phyloP scores from a whole-genome alignment of 768 basidiomycete species.

The Leccinum obscurum region DNA sequence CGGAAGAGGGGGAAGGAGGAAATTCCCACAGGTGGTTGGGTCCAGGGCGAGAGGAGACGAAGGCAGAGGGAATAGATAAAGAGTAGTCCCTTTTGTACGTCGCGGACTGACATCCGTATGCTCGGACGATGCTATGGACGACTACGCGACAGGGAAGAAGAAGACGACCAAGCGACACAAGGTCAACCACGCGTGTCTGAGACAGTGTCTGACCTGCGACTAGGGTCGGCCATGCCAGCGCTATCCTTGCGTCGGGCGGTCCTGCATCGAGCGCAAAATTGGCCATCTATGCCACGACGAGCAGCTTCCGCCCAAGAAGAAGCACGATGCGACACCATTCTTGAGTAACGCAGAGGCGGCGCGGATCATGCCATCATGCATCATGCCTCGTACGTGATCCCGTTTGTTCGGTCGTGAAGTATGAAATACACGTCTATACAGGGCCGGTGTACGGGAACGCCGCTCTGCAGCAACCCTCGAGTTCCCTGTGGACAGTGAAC shows the following conservation, averaged over 20 bases:
- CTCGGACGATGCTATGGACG: no score
- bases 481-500: constrained; percentile 50
- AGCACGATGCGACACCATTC: constrained; percentile 36
- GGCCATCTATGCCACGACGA: constrained; percentile 94
- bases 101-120: no score
- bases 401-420: not conserved
- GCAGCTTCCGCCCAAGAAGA: constrained; percentile 53
- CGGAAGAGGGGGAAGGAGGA: no score
- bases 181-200: constrained; percentile 91
- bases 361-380: constrained; percentile 19
- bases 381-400: constrained; percentile 20
- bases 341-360: constrained; percentile 34
- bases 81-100: no score
- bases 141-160: constrained; percentile 30
- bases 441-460: constrained; percentile 25
- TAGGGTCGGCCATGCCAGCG: constrained; percentile 88
- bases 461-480: constrained; percentile 29
- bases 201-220: constrained; percentile 62
- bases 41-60: no score
- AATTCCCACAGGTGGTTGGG: no score
- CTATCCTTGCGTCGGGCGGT: constrained; percentile 31
- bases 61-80: no score
- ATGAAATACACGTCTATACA: constrained; percentile 1
- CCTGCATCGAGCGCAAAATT: constrained; percentile 85
- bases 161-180: constrained; percentile 67